A percentile compares a stretch with the other conserved stretches of the same genome.
phyloP scores from a whole-genome alignment of 2,329 filamentous ascomycete species.

The Fusarium sp. region DNA sequence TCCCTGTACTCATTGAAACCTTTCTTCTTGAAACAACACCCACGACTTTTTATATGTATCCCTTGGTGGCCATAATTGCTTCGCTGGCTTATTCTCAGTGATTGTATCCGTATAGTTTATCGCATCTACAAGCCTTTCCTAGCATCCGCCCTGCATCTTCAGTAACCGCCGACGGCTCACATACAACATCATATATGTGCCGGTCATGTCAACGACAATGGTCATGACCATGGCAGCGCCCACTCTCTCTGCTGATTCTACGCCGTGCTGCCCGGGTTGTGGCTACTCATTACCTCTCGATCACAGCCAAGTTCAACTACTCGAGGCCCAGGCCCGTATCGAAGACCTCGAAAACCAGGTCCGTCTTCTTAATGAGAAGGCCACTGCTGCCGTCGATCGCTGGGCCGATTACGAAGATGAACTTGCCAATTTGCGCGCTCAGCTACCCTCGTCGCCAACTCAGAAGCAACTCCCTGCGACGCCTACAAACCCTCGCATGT shows the following conservation, averaged over 20 bases:
- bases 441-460: constrained; percentile 38
- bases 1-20: constrained; percentile 20
- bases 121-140: background rate
- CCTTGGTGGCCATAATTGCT: constrained; percentile 1
- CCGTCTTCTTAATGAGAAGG: constrained; percentile 74
- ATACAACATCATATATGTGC: constrained; percentile 5
- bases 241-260: constrained; percentile 35
- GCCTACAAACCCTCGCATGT: constrained; percentile 48
- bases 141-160: background rate
- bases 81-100: background rate
- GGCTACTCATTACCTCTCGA: constrained; percentile 53
- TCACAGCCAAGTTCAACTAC: constrained; percentile 55
- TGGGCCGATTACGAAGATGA: constrained; percentile 86
- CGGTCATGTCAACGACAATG: constrained; percentile 44
- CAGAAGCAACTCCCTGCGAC: constrained; percentile 37
- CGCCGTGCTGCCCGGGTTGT: constrained; percentile 61
- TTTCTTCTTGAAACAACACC: constrained; percentile 22
- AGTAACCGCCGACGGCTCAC: background rate
- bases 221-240: constrained; percentile 49
- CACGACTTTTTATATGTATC: constrained; percentile 12
- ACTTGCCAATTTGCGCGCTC: constrained; percentile 66
- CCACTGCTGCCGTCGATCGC: constrained; percentile 69
- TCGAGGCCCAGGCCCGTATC: constrained; percentile 67
- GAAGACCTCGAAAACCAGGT: constrained; percentile 77
- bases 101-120: background rate